Percentiles rank a stretch among this genome's conserved stretches.
phyloP scores from a whole-genome alignment of 345 rosid species.

The Syzygium aromaticum region DNA sequence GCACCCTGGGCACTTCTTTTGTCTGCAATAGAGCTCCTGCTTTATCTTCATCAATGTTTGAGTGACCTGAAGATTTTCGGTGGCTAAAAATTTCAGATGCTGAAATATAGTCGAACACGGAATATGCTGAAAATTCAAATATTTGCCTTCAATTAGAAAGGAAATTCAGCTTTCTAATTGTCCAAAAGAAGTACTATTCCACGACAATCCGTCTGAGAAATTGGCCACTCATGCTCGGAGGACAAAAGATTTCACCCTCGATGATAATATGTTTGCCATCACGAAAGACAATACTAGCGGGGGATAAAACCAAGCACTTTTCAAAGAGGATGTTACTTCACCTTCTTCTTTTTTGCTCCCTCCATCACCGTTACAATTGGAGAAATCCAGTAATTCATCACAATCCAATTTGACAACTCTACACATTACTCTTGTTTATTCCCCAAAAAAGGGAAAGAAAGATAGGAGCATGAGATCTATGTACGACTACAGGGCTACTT shows the following conservation, averaged over 20 bases:
- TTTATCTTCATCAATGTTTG: constrained; percentile 22
- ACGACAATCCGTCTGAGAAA: not conserved
- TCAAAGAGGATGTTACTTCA: not conserved
- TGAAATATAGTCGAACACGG: not conserved
- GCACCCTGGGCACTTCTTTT: constrained; percentile 15
- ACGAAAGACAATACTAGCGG: not conserved
- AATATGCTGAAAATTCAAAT: too few relatives aligned
- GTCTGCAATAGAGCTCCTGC: constrained; percentile 21
- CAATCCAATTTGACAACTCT: not conserved
- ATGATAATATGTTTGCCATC: not conserved
- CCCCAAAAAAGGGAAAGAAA: not conserved
- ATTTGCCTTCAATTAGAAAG: too few relatives aligned
- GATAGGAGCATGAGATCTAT: not conserved
- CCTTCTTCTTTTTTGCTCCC: not conserved
- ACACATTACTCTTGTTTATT: not conserved
- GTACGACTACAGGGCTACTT: too few relatives aligned
- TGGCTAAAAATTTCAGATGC: constrained; percentile 7
- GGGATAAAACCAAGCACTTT: not conserved
- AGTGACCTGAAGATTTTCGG: constrained; percentile 26
- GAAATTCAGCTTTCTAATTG: too few relatives aligned
- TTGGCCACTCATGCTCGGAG: not conserved
- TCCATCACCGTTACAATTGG: not conserved
- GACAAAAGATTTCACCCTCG: too few relatives aligned
- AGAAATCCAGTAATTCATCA: not conserved
- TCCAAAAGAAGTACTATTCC: not conserved